Conservation (phyloP, 768 basidiomycete genomes). For the Russula abietina region DNA sequence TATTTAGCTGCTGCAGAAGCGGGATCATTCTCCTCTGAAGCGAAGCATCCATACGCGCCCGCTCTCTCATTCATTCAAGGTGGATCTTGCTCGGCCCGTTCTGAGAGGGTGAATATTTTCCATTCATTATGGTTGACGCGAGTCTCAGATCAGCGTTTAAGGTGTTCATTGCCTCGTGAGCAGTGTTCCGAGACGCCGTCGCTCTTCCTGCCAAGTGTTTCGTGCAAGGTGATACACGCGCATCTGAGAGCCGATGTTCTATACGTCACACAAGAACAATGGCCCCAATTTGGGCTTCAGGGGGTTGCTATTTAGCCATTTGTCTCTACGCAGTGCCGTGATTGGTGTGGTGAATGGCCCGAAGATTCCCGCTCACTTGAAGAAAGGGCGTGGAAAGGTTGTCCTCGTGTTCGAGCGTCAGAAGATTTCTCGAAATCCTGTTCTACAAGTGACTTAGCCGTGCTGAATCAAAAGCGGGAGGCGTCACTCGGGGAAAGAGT, state of each 20-base stretch:
- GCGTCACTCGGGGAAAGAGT: conserved; percentile 4
- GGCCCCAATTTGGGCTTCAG: neutral
- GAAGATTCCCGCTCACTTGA: neutral
- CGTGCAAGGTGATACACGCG: neutral
- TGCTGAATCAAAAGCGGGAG: neutral
- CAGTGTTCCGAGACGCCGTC: conserved; percentile 19
- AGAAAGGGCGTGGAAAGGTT: neutral
- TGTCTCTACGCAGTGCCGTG: neutral
- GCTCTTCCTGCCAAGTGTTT: conserved; percentile 6
- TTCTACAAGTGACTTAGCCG: conserved; percentile 6
- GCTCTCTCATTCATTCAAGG: neutral
- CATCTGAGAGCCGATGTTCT: neutral
- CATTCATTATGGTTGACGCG: conserved; percentile 4
- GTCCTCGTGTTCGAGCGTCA: neutral
- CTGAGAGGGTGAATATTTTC: conserved; percentile 1
- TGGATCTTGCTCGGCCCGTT: conserved; percentile 21
- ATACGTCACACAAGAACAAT: conserved; percentile 8
- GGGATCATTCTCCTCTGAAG: neutral
- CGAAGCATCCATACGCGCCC: conserved; percentile 1
- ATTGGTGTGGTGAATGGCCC: conserved; percentile 5
- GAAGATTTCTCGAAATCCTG: neutral
- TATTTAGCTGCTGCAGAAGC: neutral
- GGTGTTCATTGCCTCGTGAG: conserved; percentile 17
- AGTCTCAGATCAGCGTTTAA: conserved; percentile 23
- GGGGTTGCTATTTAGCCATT: neutral